Percentiles rank a stretch among this genome's conserved stretches.
Conservation (phyloP, 768 basidiomycete species). For the Nidularia pulvinata region DNA sequence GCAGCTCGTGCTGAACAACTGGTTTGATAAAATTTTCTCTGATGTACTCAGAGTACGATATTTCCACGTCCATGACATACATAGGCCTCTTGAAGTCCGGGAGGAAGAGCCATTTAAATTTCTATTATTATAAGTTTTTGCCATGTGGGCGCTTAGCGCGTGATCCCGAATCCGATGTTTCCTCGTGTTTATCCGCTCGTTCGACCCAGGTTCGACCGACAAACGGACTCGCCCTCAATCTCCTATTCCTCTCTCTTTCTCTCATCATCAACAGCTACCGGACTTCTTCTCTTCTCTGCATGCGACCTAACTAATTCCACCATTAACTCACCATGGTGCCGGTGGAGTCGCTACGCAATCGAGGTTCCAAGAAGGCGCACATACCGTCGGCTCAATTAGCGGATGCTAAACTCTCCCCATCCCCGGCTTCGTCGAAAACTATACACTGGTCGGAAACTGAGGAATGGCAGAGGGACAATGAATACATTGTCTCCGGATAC, state of each 20-base stretch:
- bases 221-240: background rate
- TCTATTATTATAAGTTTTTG: background rate
- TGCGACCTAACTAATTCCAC: background rate
- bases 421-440: conserved; percentile 14
- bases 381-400: background rate
- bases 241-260: background rate
- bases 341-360: background rate
- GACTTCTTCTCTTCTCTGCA: background rate
- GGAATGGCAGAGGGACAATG: conserved; percentile 74
- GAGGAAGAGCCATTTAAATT: background rate
- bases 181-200: background rate
- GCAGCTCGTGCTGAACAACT: background rate
- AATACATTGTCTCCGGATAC: conserved; percentile 71
- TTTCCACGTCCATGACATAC: background rate
- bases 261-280: background rate
- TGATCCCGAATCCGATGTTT: background rate
- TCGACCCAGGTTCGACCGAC: background rate
- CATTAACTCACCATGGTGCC: background rate
- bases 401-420: background rate
- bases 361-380: background rate
- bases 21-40: background rate
- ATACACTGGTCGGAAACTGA: conserved; percentile 58
- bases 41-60: background rate
- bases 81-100: background rate
- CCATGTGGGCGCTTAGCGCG: background rate